phyloP scores from a whole-genome alignment of 1,284 basidiomycete genomes.

The Melampsora americana region DNA sequence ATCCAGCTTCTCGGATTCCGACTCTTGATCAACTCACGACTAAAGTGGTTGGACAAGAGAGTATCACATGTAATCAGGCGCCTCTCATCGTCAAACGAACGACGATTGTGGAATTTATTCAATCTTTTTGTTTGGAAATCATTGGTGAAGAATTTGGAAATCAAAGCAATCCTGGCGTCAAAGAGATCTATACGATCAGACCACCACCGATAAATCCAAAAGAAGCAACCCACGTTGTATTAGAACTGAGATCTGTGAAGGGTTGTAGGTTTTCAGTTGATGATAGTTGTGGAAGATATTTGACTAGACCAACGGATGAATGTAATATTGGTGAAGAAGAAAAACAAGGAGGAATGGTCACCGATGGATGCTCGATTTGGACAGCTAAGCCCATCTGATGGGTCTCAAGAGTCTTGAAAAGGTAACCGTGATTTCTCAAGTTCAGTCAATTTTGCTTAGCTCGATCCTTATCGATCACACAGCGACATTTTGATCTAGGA shows the following conservation, averaged over 20 bases:
- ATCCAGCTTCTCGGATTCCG: no score
- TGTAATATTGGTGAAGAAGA: conserved; percentile 41
- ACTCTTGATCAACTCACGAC: no score
- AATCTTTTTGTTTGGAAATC: conserved; percentile 35
- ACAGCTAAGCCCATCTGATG: conserved; percentile 16
- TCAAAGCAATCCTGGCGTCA: neutral
- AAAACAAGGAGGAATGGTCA: conserved; percentile 33
- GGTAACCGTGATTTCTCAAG: no score
- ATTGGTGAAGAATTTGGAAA: conserved; percentile 32
- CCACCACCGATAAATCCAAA: neutral
- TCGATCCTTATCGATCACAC: no score
- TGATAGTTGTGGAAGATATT: conserved; percentile 36
- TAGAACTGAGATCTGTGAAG: conserved; percentile 12
- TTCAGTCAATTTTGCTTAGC: no score
- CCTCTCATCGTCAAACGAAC: conserved; percentile 19
- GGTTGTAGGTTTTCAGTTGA: conserved; percentile 34
- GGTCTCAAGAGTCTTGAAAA: no score
- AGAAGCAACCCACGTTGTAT: conserved; percentile 17
- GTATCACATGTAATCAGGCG: conserved; percentile 21
- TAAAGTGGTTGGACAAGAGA: neutral
- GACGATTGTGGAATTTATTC: conserved; percentile 33
- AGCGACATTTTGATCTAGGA: no score
- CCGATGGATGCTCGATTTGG: conserved; percentile 41
- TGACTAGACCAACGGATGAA: conserved; percentile 38
- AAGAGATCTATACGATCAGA: conserved; percentile 27